Evolutionary conservation across 805 yeast genomes (phyloP).

Genomic region (Nakazawaea laoshanensis): DNA sequence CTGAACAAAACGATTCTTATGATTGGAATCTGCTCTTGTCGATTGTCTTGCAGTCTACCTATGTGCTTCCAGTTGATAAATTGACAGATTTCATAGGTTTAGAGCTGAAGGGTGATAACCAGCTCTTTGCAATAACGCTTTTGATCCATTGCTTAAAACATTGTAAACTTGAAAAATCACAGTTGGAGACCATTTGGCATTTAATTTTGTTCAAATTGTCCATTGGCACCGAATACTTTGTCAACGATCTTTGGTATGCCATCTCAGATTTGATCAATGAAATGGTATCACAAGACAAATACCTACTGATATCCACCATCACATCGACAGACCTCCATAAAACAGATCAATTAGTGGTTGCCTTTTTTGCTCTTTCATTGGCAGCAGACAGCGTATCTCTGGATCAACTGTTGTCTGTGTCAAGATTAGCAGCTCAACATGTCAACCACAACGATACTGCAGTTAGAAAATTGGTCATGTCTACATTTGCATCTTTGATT

Average conservation of each 20-base stretch:
- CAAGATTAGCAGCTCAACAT: background rate
- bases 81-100: too few relatives aligned
- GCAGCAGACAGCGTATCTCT: background rate
- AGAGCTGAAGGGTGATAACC: too few relatives aligned
- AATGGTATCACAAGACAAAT: background rate
- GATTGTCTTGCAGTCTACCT: too few relatives aligned
- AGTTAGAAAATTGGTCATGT: conserved; percentile 1
- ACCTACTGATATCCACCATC: background rate
- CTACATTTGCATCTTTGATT: conserved; percentile 1
- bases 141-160: conserved; percentile 1
- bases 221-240: conserved; percentile 1
- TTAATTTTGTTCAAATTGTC: conserved; percentile 3
- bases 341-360: conserved; percentile 1
- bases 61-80: too few relatives aligned
- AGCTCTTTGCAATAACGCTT: too few relatives aligned
- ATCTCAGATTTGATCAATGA: conserved; percentile 3
- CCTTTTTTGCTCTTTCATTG: background rate
- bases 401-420: background rate
- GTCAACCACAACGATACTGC: conserved; percentile 1
- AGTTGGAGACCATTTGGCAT: conserved; percentile 2
- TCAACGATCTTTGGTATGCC: conserved; percentile 9
- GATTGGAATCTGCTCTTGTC: too few relatives aligned
- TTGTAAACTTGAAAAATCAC: background rate
- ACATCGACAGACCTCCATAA: background rate
- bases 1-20: too few relatives aligned